Conservation (phyloP, 2,329 filamentous ascomycete genomes). For the Penicillium nordicum region DNA sequence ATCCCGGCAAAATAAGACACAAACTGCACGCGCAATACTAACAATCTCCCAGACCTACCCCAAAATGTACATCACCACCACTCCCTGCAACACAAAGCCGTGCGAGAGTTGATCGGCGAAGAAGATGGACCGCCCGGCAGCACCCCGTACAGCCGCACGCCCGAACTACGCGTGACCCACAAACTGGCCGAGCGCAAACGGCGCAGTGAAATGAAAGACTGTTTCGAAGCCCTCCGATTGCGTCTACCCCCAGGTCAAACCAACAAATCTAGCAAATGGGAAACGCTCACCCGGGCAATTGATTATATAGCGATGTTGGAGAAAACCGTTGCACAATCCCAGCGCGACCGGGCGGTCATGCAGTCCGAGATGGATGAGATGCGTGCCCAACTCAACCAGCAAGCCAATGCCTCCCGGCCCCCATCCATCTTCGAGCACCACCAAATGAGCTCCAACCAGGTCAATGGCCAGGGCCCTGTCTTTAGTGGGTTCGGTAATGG, state of each 20-base stretch:
- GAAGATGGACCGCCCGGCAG: slow-evolving; percentile 40
- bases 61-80: slow-evolving; percentile 49
- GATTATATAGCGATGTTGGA: slow-evolving; percentile 49
- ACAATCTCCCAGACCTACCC: slow-evolving; percentile 40
- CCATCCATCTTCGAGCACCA: slow-evolving; percentile 37
- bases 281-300: slow-evolving; percentile 48
- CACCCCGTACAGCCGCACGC: slow-evolving; percentile 50
- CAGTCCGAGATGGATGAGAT: slow-evolving; percentile 38
- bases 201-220: slow-evolving; percentile 53
- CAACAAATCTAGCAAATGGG: slow-evolving; percentile 54
- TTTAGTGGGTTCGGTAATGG: slow-evolving; percentile 31
- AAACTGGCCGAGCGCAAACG: slow-evolving; percentile 52
- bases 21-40: background rate
- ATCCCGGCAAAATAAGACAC: background rate
- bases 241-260: slow-evolving; percentile 46
- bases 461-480: slow-evolving; percentile 34
- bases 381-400: slow-evolving; percentile 39
- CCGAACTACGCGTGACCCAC: slow-evolving; percentile 49
- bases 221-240: slow-evolving; percentile 46
- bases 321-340: slow-evolving; percentile 36
- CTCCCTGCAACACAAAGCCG: slow-evolving; percentile 48
- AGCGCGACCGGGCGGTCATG: slow-evolving; percentile 39
- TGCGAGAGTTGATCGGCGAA: slow-evolving; percentile 47
- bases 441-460: slow-evolving; percentile 31
- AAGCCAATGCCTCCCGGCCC: slow-evolving; percentile 32